A percentile compares a stretch with the other conserved stretches of the same genome.
These are phyloP conservation scores for Solanum chiquidenum DNA, from an alignment of 257 asterid species.

Conservation along the genomic window DNA sequence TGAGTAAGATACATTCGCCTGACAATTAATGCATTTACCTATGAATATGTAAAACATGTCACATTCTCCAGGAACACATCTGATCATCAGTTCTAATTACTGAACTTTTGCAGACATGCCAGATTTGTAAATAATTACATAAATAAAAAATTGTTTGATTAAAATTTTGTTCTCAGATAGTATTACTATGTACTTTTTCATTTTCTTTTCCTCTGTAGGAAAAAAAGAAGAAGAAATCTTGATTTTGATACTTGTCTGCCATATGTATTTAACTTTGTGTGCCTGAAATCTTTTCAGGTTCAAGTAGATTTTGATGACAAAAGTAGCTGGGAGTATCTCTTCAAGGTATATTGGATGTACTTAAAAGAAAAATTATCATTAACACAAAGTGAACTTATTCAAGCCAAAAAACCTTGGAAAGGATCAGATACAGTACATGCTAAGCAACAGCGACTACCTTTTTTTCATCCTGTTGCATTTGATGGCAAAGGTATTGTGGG, in stretches of 20 bases:
- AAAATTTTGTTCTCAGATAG: background rate
- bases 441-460: conserved; percentile 23
- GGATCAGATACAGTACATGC: conserved; percentile 22
- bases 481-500: conserved; percentile 14
- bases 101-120: background rate
- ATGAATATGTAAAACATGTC: background rate
- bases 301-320: conserved; percentile 85
- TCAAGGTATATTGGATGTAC: conserved; percentile 74
- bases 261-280: background rate
- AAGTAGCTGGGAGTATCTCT: conserved; percentile 87
- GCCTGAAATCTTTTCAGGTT: conserved; percentile 33
- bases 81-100: background rate
- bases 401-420: conserved; percentile 50
- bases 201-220: background rate
- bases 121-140: background rate
- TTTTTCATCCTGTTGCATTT: conserved; percentile 11
- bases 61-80: background rate
- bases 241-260: background rate
- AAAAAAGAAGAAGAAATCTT: background rate
- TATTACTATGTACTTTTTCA: background rate
- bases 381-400: conserved; percentile 54
- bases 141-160: background rate
- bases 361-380: conserved; percentile 53
- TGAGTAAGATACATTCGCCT: background rate
- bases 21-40: background rate